phyloP scores from a whole-genome alignment of 139 green algal species.

The Tetratostichococcus sp. region DNA sequence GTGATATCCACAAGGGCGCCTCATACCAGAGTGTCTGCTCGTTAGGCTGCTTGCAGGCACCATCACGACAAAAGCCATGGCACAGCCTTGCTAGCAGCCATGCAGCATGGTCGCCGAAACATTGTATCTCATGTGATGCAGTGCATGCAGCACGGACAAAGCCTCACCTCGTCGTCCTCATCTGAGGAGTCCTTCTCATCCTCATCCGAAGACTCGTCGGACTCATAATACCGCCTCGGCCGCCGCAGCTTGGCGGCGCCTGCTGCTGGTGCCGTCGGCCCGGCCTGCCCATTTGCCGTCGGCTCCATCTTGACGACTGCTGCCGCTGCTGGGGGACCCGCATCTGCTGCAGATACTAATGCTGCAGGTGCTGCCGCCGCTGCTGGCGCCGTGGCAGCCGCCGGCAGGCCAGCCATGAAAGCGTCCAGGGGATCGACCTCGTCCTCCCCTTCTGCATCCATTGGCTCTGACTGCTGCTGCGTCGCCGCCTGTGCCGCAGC shows the following conservation, averaged over 20 bases:
- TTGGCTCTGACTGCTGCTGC: neutral
- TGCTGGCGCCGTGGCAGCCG: conserved; percentile 30
- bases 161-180: conserved; percentile 32
- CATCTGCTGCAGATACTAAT: neutral
- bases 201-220: conserved; percentile 18
- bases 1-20: too few species aligned
- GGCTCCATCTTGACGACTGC: conserved; percentile 3
- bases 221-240: conserved; percentile 12
- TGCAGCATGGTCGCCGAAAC: too few species aligned
- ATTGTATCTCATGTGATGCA: too few species aligned
- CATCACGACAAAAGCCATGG: too few species aligned
- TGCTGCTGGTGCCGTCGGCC: conserved; percentile 1
- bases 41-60: too few species aligned
- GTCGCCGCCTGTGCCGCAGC: neutral
- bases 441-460: conserved; percentile 32
- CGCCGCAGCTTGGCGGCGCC: neutral
- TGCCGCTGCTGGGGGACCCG: neutral
- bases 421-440: conserved; percentile 90
- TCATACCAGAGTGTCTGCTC: too few species aligned
- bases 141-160: neutral
- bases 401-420: conserved; percentile 77
- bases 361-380: conserved; percentile 18
- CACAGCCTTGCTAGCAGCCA: too few species aligned
- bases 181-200: conserved; percentile 34
- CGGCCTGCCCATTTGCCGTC: neutral